These are phyloP conservation scores for Colletotrichum orbiculare DNA, from an alignment of 2,329 filamentous ascomycete species.

Conservation along the genomic window DNA sequence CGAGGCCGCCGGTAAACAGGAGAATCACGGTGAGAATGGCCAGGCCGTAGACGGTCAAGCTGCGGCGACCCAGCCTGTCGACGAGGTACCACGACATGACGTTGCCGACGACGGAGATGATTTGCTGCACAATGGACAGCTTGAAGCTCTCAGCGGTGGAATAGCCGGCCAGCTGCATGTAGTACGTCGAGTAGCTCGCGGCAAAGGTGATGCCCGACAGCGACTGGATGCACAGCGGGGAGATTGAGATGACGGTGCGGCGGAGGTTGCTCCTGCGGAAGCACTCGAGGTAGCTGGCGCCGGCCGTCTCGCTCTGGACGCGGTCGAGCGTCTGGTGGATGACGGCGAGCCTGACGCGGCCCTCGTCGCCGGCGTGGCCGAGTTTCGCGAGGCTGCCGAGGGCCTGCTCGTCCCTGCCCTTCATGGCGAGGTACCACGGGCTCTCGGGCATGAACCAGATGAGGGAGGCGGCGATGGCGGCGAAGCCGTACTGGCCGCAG, in stretches of 20 bases:
- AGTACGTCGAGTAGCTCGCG: slow-evolving; percentile 51
- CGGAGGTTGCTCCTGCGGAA: slow-evolving; percentile 52
- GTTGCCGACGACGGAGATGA: slow-evolving; percentile 52
- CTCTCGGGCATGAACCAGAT: slow-evolving; percentile 55
- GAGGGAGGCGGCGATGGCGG: slow-evolving; percentile 42
- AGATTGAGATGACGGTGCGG: slow-evolving; percentile 52
- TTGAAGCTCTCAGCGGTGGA: slow-evolving; percentile 48
- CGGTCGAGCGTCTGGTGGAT: slow-evolving; percentile 46
- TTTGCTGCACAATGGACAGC: slow-evolving; percentile 53
- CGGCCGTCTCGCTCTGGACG: slow-evolving; percentile 45
- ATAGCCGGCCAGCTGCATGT: slow-evolving; percentile 55
- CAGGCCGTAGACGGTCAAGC: slow-evolving; percentile 49
- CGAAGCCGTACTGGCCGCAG: slow-evolving; percentile 48
- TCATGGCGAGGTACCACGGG: slow-evolving; percentile 52
- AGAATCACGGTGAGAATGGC: slow-evolving; percentile 51
- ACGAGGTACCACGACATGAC: slow-evolving; percentile 52
- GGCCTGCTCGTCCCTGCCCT: slow-evolving; percentile 48
- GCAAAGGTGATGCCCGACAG: slow-evolving; percentile 36
- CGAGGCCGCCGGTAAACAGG: slow-evolving; percentile 48
- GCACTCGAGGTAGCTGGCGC: slow-evolving; percentile 52
- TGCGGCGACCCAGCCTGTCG: slow-evolving; percentile 49
- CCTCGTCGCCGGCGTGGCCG: slow-evolving; percentile 42
- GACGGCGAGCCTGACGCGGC: slow-evolving; percentile 43
- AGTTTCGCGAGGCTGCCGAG: slow-evolving; percentile 48
- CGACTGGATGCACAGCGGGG: slow-evolving; percentile 48